phyloP scores from a whole-genome alignment of 1,284 basidiomycete genomes.

The Tylopilus orsonianus region DNA sequence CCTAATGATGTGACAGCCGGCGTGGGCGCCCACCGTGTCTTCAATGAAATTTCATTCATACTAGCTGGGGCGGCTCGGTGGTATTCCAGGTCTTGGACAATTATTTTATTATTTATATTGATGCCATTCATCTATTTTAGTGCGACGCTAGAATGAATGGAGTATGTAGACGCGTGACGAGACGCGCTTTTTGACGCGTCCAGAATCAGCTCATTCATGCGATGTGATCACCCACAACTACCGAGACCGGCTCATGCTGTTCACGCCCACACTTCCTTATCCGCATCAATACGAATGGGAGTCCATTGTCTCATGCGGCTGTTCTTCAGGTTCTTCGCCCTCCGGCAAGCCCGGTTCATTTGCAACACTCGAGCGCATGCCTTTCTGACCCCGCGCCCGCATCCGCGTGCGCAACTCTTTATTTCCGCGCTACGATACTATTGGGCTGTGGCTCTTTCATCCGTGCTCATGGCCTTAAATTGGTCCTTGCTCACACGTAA shows the following conservation, averaged over 20 bases:
- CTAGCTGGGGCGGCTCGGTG: constrained; percentile 12
- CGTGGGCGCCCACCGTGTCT: background rate
- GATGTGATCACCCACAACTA: constrained; percentile 13
- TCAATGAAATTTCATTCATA: constrained; percentile 20
- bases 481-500: constrained; percentile 27
- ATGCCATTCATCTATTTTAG: constrained; percentile 8
- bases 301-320: constrained; percentile 26
- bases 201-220: constrained; percentile 21
- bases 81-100: constrained; percentile 14
- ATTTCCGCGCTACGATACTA: constrained; percentile 25
- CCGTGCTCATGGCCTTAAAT: constrained; percentile 2
- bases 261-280: constrained; percentile 19
- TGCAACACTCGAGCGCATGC: constrained; percentile 25
- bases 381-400: constrained; percentile 24
- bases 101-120: constrained; percentile 7
- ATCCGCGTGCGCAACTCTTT: constrained; percentile 18
- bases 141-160: constrained; percentile 15
- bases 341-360: constrained; percentile 29
- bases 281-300: constrained; percentile 17
- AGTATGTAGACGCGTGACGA: constrained; percentile 23
- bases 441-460: constrained; percentile 13
- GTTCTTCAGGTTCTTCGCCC: constrained; percentile 15
- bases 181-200: constrained; percentile 30
- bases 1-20: constrained; percentile 9
- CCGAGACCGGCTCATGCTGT: constrained; percentile 9